Conservation (phyloP, 2,329 filamentous ascomycete genomes). For the Talaromyces sp. region DNA sequence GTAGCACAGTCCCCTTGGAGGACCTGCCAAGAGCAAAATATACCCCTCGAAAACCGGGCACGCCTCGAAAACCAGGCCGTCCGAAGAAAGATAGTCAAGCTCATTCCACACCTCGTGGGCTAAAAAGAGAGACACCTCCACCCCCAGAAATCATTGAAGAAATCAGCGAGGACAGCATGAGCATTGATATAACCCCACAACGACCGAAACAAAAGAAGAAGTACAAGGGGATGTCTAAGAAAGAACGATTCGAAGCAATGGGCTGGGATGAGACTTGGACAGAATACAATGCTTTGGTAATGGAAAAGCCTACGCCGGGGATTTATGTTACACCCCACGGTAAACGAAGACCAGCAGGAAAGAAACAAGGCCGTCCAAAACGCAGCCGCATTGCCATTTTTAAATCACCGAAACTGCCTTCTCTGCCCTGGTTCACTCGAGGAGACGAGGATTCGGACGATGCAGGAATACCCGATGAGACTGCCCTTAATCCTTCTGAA, state of each 20-base stretch:
- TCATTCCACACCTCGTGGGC: not conserved
- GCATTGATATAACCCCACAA: not conserved
- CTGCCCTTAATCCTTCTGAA: not conserved
- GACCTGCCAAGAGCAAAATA: constrained; percentile 2
- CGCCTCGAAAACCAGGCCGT: not conserved
- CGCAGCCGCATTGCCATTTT: constrained; percentile 45
- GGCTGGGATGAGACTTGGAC: constrained; percentile 47
- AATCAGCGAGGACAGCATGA: not conserved
- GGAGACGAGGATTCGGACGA: constrained; percentile 13
- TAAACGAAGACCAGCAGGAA: constrained; percentile 41
- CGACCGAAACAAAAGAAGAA: not conserved
- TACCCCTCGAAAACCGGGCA: constrained; percentile 3
- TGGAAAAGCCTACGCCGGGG: constrained; percentile 42
- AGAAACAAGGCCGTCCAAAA: constrained; percentile 41
- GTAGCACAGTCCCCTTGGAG: not conserved
- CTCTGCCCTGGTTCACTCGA: constrained; percentile 41
- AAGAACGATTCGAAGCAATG: constrained; percentile 42
- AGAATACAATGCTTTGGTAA: constrained; percentile 41
- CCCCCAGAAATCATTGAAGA: not conserved
- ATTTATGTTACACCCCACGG: constrained; percentile 46
- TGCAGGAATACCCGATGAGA: not conserved
- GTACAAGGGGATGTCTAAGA: constrained; percentile 15
- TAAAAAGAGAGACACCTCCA: not conserved
- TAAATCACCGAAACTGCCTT: constrained; percentile 35
- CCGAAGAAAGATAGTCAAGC: not conserved